Percentiles rank a stretch among this genome's conserved stretches.
Conservation (phyloP, 192 early-diverging fungal species). For the Mortierella claussenii region DNA sequence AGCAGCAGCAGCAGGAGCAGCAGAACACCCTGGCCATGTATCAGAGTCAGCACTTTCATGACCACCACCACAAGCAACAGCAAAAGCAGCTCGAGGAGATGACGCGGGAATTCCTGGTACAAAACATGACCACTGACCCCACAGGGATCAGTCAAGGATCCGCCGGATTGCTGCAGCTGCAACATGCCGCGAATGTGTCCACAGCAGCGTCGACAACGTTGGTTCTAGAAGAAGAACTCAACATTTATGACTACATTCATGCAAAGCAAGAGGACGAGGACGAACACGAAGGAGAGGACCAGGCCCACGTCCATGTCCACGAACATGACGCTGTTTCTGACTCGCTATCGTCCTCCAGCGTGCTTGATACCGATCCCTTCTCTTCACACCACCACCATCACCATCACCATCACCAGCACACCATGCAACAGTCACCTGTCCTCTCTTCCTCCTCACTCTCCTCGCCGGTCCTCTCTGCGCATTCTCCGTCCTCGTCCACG, state of each 20-base stretch:
- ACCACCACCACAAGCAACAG: conserved; percentile 16
- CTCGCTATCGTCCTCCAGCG: conserved; percentile 8
- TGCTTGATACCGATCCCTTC: not conserved
- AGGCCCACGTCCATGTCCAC: not conserved
- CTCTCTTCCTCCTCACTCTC: not conserved
- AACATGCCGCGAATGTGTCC: not conserved
- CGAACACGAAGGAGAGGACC: conserved; percentile 20
- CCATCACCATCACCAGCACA: not conserved
- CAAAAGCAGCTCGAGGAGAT: conserved; percentile 22
- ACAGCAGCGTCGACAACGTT: not conserved
- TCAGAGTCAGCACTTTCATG: conserved; percentile 9
- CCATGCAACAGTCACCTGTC: conserved; percentile 10
- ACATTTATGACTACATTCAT: conserved; percentile 52
- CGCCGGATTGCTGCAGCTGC: conserved; percentile 8
- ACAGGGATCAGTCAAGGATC: conserved; percentile 8
- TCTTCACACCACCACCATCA: not conserved
- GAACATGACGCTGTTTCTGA: conserved; percentile 1
- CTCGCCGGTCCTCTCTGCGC: conserved; percentile 13
- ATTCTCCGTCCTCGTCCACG: conserved; percentile 13
- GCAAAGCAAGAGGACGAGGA: conserved; percentile 49
- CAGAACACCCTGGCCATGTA: not conserved
- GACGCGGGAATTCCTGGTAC: conserved; percentile 29
- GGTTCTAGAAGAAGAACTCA: conserved; percentile 32
- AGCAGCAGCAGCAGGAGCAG: conserved; percentile 8
- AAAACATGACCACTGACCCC: conserved; percentile 16